Conservation (phyloP, 331 rosid genomes). For the Spiraea crenata region DNA sequence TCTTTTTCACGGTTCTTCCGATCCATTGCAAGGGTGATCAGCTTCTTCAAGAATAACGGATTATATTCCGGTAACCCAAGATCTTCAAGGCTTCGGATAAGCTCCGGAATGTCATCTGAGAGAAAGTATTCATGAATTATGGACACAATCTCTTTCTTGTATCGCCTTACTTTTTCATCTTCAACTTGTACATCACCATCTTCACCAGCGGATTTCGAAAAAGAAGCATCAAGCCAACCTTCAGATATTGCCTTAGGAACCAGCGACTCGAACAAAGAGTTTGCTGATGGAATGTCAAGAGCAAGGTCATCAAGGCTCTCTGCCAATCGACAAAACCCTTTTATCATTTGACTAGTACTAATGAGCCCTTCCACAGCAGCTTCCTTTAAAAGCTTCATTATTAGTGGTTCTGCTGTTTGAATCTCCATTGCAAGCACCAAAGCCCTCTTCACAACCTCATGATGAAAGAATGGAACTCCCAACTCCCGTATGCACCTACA, state of each 20-base stretch:
- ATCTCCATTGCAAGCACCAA: slow-evolving; percentile 86
- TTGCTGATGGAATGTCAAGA: slow-evolving; percentile 93
- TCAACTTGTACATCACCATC: slow-evolving; percentile 54
- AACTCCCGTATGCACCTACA: slow-evolving; percentile 92
- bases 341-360: slow-evolving; percentile 95
- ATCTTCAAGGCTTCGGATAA: slow-evolving; percentile 86
- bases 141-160: slow-evolving; percentile 79
- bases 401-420: slow-evolving; percentile 58
- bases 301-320: slow-evolving; percentile 98
- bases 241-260: slow-evolving; percentile 73
- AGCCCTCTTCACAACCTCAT: slow-evolving; percentile 97
- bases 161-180: slow-evolving; percentile 62
- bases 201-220: slow-evolving; percentile 50
- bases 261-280: slow-evolving; percentile 55
- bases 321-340: slow-evolving; percentile 87
- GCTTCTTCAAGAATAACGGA: slow-evolving; percentile 85
- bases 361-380: slow-evolving; percentile 93
- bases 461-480: slow-evolving; percentile 94
- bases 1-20: slow-evolving; percentile 96
- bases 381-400: slow-evolving; percentile 78
- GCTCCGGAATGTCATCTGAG: slow-evolving; percentile 96
- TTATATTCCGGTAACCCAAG: slow-evolving; percentile 75
- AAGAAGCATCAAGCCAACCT: slow-evolving; percentile 96
- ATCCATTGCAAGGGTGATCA: slow-evolving; percentile 94
- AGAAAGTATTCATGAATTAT: slow-evolving; percentile 91